Evolutionary conservation across 805 yeast genomes (phyloP).

Genomic region (Kazachstania martiniae): DNA sequence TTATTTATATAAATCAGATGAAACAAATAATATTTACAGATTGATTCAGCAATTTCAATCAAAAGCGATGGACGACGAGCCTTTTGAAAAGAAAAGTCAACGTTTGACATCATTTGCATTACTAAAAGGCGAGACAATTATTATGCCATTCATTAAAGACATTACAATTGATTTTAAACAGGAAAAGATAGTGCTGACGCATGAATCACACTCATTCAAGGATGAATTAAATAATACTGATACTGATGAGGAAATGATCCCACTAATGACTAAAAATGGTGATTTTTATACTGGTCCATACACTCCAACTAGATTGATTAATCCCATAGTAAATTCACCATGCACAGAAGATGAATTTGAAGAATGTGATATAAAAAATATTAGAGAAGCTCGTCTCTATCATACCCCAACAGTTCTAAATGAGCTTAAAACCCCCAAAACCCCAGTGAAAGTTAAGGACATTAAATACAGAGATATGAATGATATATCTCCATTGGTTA

Average conservation of each 20-base stretch:
- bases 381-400: too few species aligned
- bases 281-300: constrained; percentile 8
- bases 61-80: not conserved
- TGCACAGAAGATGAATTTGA: constrained; percentile 11
- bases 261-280: constrained; percentile 10
- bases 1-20: constrained; percentile 15
- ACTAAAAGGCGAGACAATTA: constrained; percentile 43
- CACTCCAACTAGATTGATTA: constrained; percentile 12
- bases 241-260: constrained; percentile 29
- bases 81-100: constrained; percentile 7
- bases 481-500: too few species aligned
- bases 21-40: constrained; percentile 15
- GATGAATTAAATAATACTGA: constrained; percentile 28
- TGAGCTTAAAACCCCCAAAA: too few species aligned
- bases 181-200: constrained; percentile 42
- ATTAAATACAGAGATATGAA: too few species aligned
- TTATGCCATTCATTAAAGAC: constrained; percentile 52
- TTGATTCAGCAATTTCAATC: constrained; percentile 5
- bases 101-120: constrained; percentile 29
- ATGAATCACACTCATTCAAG: constrained; percentile 4
- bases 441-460: too few species aligned
- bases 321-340: constrained; percentile 9
- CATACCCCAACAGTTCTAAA: too few species aligned
- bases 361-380: too few species aligned
- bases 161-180: constrained; percentile 52